phyloP scores from a whole-genome alignment of 176 grass and related monocot genomes.

The Olyra latifolia region DNA sequence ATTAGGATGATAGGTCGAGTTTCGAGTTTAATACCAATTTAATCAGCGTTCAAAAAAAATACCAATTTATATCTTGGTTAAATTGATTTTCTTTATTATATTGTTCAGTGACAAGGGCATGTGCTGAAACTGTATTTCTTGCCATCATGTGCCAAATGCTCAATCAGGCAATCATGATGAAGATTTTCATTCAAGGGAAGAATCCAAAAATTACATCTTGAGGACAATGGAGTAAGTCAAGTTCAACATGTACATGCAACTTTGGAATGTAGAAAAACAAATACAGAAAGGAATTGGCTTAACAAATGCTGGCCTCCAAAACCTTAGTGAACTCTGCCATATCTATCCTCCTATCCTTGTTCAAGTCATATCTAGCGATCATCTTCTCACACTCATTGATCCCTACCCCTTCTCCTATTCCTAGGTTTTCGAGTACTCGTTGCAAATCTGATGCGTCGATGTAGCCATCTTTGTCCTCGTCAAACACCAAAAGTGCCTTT shows the following conservation, averaged over 20 bases:
- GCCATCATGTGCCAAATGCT: neutral
- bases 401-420: conserved; percentile 47
- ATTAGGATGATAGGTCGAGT: neutral
- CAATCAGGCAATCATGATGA: neutral
- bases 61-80: neutral
- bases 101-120: neutral
- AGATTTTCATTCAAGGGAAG: neutral
- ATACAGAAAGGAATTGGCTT: neutral
- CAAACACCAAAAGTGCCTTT: conserved; percentile 71
- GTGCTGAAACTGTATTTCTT: neutral
- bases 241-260: neutral
- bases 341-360: conserved; percentile 66
- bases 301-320: conserved; percentile 72
- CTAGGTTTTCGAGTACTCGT: conserved; percentile 42
- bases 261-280: neutral
- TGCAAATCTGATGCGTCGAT: conserved; percentile 63
- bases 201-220: neutral
- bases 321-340: conserved; percentile 63
- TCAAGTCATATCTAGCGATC: conserved; percentile 65
- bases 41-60: too few species aligned
- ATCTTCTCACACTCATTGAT: conserved; percentile 57
- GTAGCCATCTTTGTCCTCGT: conserved; percentile 65
- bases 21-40: neutral
- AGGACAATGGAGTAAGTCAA: neutral
- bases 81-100: neutral